Evolutionary conservation across 768 basidiomycete species (phyloP).

Genomic region (Omphalotus guepiniiformis): DNA sequence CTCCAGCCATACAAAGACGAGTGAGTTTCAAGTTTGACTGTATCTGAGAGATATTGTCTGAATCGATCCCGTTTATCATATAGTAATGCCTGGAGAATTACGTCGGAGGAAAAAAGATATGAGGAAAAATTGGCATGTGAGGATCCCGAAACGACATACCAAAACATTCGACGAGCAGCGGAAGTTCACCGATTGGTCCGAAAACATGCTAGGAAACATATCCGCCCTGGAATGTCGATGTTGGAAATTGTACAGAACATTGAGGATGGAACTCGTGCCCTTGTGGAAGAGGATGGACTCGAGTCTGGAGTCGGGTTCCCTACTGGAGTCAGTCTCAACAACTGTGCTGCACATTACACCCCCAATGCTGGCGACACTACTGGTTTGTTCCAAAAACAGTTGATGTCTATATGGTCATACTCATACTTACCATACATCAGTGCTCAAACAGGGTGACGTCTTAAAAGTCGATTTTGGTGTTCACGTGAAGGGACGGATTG

Average conservation of each 20-base stretch:
- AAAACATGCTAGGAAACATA: slow-evolving; percentile 71
- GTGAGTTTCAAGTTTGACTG: slow-evolving; percentile 42
- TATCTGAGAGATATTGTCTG: background rate
- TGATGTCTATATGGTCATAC: slow-evolving; percentile 3
- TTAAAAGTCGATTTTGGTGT: slow-evolving; percentile 98
- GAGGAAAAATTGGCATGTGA: slow-evolving; percentile 72
- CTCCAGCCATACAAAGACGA: slow-evolving; percentile 88
- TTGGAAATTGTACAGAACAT: slow-evolving; percentile 92
- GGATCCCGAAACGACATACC: slow-evolving; percentile 83
- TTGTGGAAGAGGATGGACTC: slow-evolving; percentile 88
- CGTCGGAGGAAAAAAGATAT: slow-evolving; percentile 87
- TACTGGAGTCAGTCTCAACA: slow-evolving; percentile 88
- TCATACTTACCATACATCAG: slow-evolving; percentile 34
- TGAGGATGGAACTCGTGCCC: slow-evolving; percentile 84
- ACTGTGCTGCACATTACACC: slow-evolving; percentile 95
- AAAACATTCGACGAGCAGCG: slow-evolving; percentile 86
- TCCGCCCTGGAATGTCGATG: slow-evolving; percentile 92
- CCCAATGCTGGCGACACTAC: slow-evolving; percentile 90
- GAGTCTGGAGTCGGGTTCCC: slow-evolving; percentile 93
- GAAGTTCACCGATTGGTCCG: slow-evolving; percentile 96
- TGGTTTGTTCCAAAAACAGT: slow-evolving; percentile 40
- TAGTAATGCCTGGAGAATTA: slow-evolving; percentile 85
- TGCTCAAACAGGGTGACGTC: slow-evolving; percentile 78
- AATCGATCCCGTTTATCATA: slow-evolving; percentile 3
- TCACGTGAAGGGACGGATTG: slow-evolving; percentile 92